Evolutionary conservation across 176 grass and related monocot genomes (phyloP).

Genomic region (Olyra latifolia): DNA sequence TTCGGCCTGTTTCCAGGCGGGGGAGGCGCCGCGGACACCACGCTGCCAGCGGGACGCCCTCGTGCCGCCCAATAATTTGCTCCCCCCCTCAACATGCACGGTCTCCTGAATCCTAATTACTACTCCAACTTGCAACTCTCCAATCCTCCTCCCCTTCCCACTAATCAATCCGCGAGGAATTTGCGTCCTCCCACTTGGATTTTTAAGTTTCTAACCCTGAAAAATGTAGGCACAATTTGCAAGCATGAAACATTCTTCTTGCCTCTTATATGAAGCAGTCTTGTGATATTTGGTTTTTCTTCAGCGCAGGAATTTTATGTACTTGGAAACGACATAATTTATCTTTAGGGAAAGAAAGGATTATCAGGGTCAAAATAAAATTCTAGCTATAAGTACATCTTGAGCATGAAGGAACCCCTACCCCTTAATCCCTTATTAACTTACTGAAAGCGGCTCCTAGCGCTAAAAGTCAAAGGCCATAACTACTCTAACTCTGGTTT

Average conservation of each 20-base stretch:
- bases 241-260: background rate
- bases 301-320: too few relatives aligned
- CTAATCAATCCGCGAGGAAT: background rate
- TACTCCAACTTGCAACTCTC: too few relatives aligned
- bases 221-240: background rate
- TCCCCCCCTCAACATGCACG: background rate
- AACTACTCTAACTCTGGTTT: background rate
- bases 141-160: background rate
- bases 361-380: too few relatives aligned
- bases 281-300: too few relatives aligned
- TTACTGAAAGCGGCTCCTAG: slow-evolving; percentile 3
- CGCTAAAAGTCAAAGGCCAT: slow-evolving; percentile 32
- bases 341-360: too few relatives aligned
- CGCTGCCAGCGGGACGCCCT: slow-evolving; percentile 22
- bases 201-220: background rate
- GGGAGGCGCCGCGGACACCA: background rate
- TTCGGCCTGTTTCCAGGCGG: slow-evolving; percentile 33
- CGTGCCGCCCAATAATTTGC: slow-evolving; percentile 39
- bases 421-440: background rate
- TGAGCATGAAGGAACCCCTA: background rate
- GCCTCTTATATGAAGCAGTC: too few relatives aligned
- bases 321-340: too few relatives aligned
- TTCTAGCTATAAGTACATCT: background rate
- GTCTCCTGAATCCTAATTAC: too few relatives aligned
- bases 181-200: background rate